Evolutionary conservation across 176 grass and related monocot genomes (phyloP).

Genomic region (Melocanna baccifera): DNA sequence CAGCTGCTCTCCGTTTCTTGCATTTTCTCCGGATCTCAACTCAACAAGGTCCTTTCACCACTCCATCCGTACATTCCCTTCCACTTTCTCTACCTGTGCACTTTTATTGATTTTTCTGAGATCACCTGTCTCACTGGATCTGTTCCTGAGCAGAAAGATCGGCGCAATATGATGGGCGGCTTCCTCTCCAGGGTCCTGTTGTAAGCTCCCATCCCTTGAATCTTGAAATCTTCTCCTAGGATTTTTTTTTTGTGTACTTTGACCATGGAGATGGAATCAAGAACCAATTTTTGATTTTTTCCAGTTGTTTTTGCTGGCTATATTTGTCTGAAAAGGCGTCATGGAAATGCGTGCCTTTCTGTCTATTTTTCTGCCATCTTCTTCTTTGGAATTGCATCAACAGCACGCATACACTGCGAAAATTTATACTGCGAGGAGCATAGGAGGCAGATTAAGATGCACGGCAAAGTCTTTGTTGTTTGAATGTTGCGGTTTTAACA

Average conservation of each 20-base stretch:
- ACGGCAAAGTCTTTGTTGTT: background rate
- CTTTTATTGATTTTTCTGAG: background rate
- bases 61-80: background rate
- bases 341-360: background rate
- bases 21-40: background rate
- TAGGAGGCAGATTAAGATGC: background rate
- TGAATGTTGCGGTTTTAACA: background rate
- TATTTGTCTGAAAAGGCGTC: background rate
- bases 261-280: background rate
- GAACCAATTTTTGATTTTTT: background rate
- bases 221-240: background rate
- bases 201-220: slow-evolving; percentile 17
- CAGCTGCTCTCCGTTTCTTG: background rate
- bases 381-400: background rate
- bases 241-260: background rate
- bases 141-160: background rate
- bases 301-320: background rate
- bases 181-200: slow-evolving; percentile 45
- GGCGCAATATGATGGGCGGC: slow-evolving; percentile 40
- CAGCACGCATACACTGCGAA: background rate
- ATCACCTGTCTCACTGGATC: background rate
- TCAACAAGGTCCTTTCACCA: background rate
- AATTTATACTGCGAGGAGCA: background rate
- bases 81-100: no score
- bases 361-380: background rate